Base-by-base conservation (phyloP, 768 basidiomycete genomes). In the Coprinellus aureogranulatus region DNA sequence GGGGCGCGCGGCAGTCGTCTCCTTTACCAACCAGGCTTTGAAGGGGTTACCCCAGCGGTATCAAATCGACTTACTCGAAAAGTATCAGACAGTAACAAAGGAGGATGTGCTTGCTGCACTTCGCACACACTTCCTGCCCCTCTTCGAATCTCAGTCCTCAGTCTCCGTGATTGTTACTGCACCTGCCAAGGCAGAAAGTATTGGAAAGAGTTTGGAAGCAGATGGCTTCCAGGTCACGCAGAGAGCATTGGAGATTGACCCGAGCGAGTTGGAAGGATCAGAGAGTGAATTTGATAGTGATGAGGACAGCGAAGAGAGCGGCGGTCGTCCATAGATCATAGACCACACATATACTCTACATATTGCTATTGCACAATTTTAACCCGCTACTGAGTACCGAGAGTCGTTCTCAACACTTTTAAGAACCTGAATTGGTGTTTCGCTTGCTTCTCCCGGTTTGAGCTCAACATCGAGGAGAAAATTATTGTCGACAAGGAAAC, bases 1-100 rank as follows among this genome's bases (percentile, higher is more conserved):
- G 27, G 83, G 84, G n/a, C 83, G 88, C 63, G 96, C 96, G 42
- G 93, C 94, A 0, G 69, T 83, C 39, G 80, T 83, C 25, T 96
- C 94, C 0, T 98, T 97, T 72, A 77, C 81, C 28, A 95, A 98
- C 72, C 92, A 97, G 76, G 90, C 88, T 0, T 78, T 99, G n/a
- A 92, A 90, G 67, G 89, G 87, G 30, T 83, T 98, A 10, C 74
- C 87, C 4, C 86, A 88, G 66, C 82, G 86, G 59, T 78, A 89
- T 66, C 87, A 89, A 63, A 77, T 90, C 25, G 81, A 88, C 53
- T 79, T 94, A n/a, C 78, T 96, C 45, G 82, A 87, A 62, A 84
- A 86, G 66, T 89, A 86, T 65, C 88, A 93, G 77, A 73, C 74
- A n/a, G 82, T 98, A 57, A 89, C 87, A 18, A 87, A 87, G 65